Conservation (phyloP, 305 asterid genomes). For the Fraxinus velutina region DNA sequence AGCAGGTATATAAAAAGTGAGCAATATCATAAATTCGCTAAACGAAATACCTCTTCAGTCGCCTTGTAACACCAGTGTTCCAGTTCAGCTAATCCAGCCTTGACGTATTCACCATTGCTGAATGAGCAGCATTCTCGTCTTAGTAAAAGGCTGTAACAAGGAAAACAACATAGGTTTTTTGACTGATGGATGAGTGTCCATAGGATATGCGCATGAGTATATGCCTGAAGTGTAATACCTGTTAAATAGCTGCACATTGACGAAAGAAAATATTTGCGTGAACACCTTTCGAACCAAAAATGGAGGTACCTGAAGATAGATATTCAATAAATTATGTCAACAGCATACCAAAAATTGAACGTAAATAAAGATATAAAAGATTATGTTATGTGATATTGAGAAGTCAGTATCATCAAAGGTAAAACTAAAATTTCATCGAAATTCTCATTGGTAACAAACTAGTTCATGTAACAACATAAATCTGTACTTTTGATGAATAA, state of each 20-base stretch:
- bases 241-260: slow-evolving; percentile 94
- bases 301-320: slow-evolving; percentile 76
- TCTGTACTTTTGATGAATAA: not conserved
- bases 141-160: slow-evolving; percentile 63
- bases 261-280: slow-evolving; percentile 87
- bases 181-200: slow-evolving; percentile 12
- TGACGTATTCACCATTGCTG: slow-evolving; percentile 94
- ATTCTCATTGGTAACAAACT: not conserved
- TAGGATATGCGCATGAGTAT: slow-evolving; percentile 5
- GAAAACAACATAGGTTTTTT: slow-evolving; percentile 21
- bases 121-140: slow-evolving; percentile 99
- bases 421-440: not conserved
- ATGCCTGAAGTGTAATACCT: slow-evolving; percentile 40
- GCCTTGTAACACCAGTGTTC: slow-evolving; percentile 98
- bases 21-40: not conserved
- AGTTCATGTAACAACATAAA: not conserved
- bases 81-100: slow-evolving; percentile 91
- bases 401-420: not conserved
- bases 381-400: not conserved
- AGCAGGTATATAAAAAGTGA: slow-evolving; percentile 19
- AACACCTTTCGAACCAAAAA: slow-evolving; percentile 83
- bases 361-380: slow-evolving; percentile 1
- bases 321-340: slow-evolving; percentile 12
- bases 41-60: slow-evolving; percentile 71
- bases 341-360: slow-evolving; percentile 5